Evolutionary conservation across 2,329 filamentous ascomycete genomes (phyloP).

Genomic region (Fusarium incarnatum): DNA sequence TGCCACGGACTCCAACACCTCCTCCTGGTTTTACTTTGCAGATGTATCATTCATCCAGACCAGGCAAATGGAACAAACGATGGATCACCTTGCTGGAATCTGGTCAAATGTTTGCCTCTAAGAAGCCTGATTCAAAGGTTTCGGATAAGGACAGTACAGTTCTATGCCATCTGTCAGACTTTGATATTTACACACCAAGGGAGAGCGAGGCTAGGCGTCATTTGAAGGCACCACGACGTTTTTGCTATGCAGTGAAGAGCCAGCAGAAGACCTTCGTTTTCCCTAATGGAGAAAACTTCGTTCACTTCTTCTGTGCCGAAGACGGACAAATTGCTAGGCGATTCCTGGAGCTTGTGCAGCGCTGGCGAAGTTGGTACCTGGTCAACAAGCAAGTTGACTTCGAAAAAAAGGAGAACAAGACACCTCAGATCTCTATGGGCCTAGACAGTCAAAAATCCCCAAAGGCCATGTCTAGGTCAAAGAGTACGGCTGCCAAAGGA

Average conservation of each 20-base stretch:
- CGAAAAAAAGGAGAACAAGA: constrained; percentile 51
- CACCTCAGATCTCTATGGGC: constrained; percentile 3
- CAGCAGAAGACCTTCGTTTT: constrained; percentile 91
- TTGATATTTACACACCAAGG: constrained; percentile 87
- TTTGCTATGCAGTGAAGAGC: constrained; percentile 90
- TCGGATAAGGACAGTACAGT: constrained; percentile 74
- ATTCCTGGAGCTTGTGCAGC: constrained; percentile 79
- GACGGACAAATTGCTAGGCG: constrained; percentile 73
- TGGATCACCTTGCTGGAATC: constrained; percentile 78
- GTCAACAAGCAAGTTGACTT: constrained; percentile 73
- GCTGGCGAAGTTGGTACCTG: constrained; percentile 93
- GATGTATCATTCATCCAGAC: constrained; percentile 83
- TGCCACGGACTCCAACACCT: constrained; percentile 67
- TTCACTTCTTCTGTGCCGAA: constrained; percentile 90
- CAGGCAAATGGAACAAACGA: constrained; percentile 89
- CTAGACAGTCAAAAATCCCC: constrained; percentile 18
- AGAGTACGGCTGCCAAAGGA: constrained; percentile 34
- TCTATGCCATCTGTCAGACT: constrained; percentile 89
- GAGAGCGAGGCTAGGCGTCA: constrained; percentile 74
- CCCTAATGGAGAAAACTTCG: constrained; percentile 83
- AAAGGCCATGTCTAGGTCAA: constrained; percentile 55
- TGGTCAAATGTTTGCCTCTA: constrained; percentile 78
- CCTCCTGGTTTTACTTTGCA: constrained; percentile 76
- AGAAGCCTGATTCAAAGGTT: constrained; percentile 71
- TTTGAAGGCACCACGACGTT: constrained; percentile 85